Percentiles rank a stretch among this genome's conserved stretches.
Conservation (phyloP, 345 rosid species). For the Sonneratia alba region DNA sequence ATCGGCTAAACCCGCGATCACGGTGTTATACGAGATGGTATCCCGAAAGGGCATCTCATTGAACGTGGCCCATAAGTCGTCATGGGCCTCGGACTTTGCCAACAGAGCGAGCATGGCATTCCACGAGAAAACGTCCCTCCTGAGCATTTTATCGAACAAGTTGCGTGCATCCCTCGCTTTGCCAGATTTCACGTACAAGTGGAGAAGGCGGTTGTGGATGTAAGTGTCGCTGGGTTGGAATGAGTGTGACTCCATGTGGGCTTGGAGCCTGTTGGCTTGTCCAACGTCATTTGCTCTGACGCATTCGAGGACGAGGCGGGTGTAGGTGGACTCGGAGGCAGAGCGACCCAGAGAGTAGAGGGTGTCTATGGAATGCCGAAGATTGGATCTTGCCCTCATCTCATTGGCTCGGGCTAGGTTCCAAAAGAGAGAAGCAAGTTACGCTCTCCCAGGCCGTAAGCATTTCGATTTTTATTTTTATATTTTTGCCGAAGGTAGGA, state of each 20-base stretch:
- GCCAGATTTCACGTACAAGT: slow-evolving; percentile 31
- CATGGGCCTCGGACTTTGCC: slow-evolving; percentile 25
- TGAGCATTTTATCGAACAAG: slow-evolving; percentile 51
- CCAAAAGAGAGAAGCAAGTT: background rate
- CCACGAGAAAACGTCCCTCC: slow-evolving; percentile 42
- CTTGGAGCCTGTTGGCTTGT: slow-evolving; percentile 36
- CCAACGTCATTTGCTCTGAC: slow-evolving; percentile 33
- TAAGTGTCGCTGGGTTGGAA: slow-evolving; percentile 28
- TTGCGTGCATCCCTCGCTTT: slow-evolving; percentile 21
- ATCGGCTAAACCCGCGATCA: slow-evolving; percentile 32
- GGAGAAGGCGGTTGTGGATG: slow-evolving; percentile 48
- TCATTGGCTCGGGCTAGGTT: background rate
- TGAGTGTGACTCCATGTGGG: slow-evolving; percentile 41
- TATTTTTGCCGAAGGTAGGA: too few species aligned
- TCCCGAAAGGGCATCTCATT: slow-evolving; percentile 38
- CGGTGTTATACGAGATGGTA: slow-evolving; percentile 43
- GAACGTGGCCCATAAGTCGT: slow-evolving; percentile 30
- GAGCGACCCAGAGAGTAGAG: slow-evolving; percentile 20
- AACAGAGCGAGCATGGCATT: slow-evolving; percentile 45
- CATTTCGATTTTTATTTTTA: too few species aligned
- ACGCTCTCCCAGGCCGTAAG: too few species aligned
- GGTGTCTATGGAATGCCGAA: slow-evolving; percentile 37
- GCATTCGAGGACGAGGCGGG: slow-evolving; percentile 40
- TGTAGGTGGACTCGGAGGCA: slow-evolving; percentile 29
- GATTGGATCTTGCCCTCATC: slow-evolving; percentile 27